Evolutionary conservation across 306 rosid species (phyloP), one percentile per base, ranked within the genome.

Genomic region (Cicer judaicum): DNA sequence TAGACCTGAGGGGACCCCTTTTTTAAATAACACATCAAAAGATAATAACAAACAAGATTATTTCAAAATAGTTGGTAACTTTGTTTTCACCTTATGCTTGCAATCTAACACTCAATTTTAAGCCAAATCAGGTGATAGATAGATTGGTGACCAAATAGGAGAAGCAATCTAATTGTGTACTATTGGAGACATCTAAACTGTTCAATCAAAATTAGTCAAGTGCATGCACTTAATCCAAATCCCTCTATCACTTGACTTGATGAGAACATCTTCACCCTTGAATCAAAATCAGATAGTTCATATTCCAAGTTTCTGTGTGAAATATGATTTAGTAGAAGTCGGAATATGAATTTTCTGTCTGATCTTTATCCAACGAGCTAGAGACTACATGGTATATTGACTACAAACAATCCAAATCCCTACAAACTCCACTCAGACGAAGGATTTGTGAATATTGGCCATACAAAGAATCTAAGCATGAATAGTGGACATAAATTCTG

Each of bases 1-100:
- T 50, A 80, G 53, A 40, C 78, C 39, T 61, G 66, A 50, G 74
- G 80, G 84, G 82, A 55, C 79, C 85, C 78, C 65, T 7, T 77
- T 77, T 72, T 55, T 64, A 76, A 61, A 29, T 48, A 54, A 54
- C 36, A 15, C 74, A 70, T 12, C 36, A 47, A 49, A 74, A 49
- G 64, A 19, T 60, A 43, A 18, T 76, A 53, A 53, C 47, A 1
- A 29, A 16, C 66, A 48, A 42, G 62, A 43, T 78, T 43, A 64
- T 55, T 73, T 81, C 59, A 40, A 34, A 70, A 43, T 14, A 57
- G 34, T 68, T 74, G 54, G 44, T 49, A 59, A 50, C 74, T 73
- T 60, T 53, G 67, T 64, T 73, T 73, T 80, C 85, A 74, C 76
- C 68, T 50, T 50, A 34, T 77, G 83, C 72, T 54, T 70, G 7